Base-by-base conservation (phyloP, 1,284 basidiomycete genomes). In the Coniophora puteana region DNA sequence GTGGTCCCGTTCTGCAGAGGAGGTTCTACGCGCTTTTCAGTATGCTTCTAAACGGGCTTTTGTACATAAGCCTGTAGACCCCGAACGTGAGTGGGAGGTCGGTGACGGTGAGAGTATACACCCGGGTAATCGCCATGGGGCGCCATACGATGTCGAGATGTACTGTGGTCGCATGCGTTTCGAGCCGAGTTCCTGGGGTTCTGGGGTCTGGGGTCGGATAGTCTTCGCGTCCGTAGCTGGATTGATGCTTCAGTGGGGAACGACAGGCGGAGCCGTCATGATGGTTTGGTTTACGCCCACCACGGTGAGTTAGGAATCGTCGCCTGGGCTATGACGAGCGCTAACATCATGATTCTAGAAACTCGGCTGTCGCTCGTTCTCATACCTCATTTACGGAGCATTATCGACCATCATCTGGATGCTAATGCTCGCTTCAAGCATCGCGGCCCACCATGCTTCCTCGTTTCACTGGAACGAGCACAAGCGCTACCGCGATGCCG, bases 281-380 rank as follows among this genome's bases (percentile, higher is more conserved):
- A 51, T 55, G 1, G 50, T 55, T 8, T 67, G 52, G 51, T 63
- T 56, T 30, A 72, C 67, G 1, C 69, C 69, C 4, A 67, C 70
- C 1, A 22, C 40, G 5, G 59, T 57, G n/a, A 42, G 55, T 48
- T 3, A n/a, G 23, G n/a, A n/a, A n/a, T n/a, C n/a, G n/a, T n/a
- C n/a, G n/a, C n/a, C n/a, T n/a, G n/a, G n/a, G n/a, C n/a, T 21
- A 23, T 23, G 16, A 1, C 6, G 6, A 12, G 29, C n/a, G n/a
- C 13, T 37, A 23, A 40, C 30, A 38, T 7, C 22, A 26, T 8
- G 4, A 10, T 29, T 4, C 4, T 6, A 57, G 55, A 47, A 51
- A 22, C 45, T 72, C 2, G 69, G 67, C 2, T 72, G 71, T 42
- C 63, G 67, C 30, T 67, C 66, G 4, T 57, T 59, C 1, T 47